A percentile compares a stretch with the other conserved stretches of the same genome.
Evolutionary conservation across 768 basidiomycete species (phyloP).

Genomic region (Imleria badia): DNA sequence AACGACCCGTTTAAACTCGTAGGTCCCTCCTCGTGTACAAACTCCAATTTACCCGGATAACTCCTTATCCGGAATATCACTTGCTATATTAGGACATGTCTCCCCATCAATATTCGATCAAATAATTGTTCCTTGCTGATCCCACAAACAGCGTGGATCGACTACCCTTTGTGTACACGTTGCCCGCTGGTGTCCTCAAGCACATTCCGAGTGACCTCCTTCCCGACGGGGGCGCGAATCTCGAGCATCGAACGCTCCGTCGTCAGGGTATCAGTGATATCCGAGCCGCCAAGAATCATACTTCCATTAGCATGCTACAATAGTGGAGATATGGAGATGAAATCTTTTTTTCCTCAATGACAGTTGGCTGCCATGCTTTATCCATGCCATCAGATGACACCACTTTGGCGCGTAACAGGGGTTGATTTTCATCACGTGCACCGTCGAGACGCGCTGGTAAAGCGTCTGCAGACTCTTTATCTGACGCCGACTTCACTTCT

Average conservation of each 20-base stretch:
- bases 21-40: conserved; percentile 3
- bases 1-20: conserved; percentile 7
- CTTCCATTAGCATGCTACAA: background rate
- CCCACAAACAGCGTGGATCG: conserved; percentile 1
- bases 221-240: background rate
- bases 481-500: background rate
- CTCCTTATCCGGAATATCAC: conserved; percentile 8
- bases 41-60: conserved; percentile 8
- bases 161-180: background rate
- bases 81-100: background rate
- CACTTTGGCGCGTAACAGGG: background rate
- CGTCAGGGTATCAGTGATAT: background rate
- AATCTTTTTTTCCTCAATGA: background rate
- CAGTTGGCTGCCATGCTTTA: background rate
- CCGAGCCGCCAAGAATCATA: background rate
- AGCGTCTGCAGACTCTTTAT: too few relatives aligned
- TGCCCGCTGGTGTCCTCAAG: background rate
- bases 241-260: too few relatives aligned
- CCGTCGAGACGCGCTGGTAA: background rate
- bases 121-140: conserved; percentile 3
- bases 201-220: background rate
- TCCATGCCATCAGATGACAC: background rate
- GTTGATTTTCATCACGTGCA: conserved; percentile 19
- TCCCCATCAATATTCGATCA: conserved; percentile 6
- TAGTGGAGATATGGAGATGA: too few relatives aligned